Evolutionary conservation across 2,329 filamentous ascomycete species (phyloP), one percentile per base, ranked within the genome.

Genomic region (Aspergillus phoenicis): DNA sequence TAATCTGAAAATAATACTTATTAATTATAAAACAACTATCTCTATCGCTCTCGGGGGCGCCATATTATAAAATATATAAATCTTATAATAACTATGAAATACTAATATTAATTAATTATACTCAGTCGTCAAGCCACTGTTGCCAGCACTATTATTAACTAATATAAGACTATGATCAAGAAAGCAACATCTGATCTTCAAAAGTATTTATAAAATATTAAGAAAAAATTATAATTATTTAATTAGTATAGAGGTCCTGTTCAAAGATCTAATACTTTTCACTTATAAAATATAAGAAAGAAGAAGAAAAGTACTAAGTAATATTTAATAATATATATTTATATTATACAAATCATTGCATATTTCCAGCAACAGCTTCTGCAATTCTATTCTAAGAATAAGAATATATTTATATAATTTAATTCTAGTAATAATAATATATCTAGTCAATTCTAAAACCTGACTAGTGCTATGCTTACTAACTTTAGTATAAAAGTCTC

Each of bases 101-200:
- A 36, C 1, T 22, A 38, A 47, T 30, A 51, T 53, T 58, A 33
- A 53, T 8, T 38, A 3, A 38, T 4, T 38, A 38, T 38, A 8
- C 36, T 56, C 48, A 70, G 68, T 58, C 66, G 65, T 33, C 49
- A 66, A 47, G 57, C 56, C 33, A 60, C 59, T 22, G 61, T 68
- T 28, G 67, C 68, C 8, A 52, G 22, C 10, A 49, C 71, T 59
- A 63, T 69, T 51, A 64, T 77, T 56, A 61, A 73, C 39, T 55
- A 67, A 45, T 76, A 77, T 65, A 73, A 71, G 63, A 60, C 64
- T 15, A 70, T 77, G 64, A 71, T 77, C 54, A 66, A 66, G 26
- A 62, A 70, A 56, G 68, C 76, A 10, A 74, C 69, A n/a, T 68
- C 68, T 55, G 72, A 75, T 57, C 70, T 78, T 45, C 68, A 76